A percentile compares a stretch with the other conserved stretches of the same genome.
These are phyloP conservation scores for Aspergillus uvarum DNA, from an alignment of 2,329 filamentous ascomycete genomes.

Conservation along the genomic window DNA sequence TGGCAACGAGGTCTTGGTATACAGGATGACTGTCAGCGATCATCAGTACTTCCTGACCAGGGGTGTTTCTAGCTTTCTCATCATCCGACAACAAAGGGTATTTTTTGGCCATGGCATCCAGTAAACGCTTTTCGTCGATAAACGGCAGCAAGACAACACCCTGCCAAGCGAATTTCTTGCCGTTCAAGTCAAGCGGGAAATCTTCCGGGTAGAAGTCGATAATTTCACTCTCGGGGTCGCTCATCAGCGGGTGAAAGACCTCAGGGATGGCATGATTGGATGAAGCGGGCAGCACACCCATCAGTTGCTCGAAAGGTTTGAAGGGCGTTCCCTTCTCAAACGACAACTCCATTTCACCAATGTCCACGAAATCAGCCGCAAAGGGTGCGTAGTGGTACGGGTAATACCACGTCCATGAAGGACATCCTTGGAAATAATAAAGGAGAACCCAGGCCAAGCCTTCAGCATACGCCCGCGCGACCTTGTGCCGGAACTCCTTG, in stretches of 20 bases:
- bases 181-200: constrained; percentile 90
- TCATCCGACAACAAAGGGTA: constrained; percentile 77
- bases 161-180: constrained; percentile 98
- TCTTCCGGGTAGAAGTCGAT: constrained; percentile 97
- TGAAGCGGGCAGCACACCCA: constrained; percentile 93
- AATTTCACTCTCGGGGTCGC: constrained; percentile 80
- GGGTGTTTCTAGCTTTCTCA: constrained; percentile 73
- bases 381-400: constrained; percentile 98
- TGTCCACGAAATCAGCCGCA: constrained; percentile 85
- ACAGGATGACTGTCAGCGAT: constrained; percentile 81
- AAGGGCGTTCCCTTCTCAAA: constrained; percentile 87
- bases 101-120: constrained; percentile 77
- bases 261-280: constrained; percentile 88
- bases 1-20: constrained; percentile 78
- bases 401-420: constrained; percentile 99
- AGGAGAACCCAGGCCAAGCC: constrained; percentile 91
- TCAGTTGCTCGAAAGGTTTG: constrained; percentile 91
- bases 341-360: constrained; percentile 72
- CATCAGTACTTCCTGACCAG: constrained; percentile 78
- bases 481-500: constrained; percentile 80
- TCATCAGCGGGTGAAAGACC: constrained; percentile 89
- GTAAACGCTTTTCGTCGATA: constrained; percentile 85
- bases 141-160: constrained; percentile 91
- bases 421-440: constrained; percentile 98
- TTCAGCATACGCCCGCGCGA: constrained; percentile 89